Evolutionary conservation across 192 early-diverging fungal genomes (phyloP), one percentile per base, ranked within the genome.

Genomic region (Funneliformis mosseae): DNA sequence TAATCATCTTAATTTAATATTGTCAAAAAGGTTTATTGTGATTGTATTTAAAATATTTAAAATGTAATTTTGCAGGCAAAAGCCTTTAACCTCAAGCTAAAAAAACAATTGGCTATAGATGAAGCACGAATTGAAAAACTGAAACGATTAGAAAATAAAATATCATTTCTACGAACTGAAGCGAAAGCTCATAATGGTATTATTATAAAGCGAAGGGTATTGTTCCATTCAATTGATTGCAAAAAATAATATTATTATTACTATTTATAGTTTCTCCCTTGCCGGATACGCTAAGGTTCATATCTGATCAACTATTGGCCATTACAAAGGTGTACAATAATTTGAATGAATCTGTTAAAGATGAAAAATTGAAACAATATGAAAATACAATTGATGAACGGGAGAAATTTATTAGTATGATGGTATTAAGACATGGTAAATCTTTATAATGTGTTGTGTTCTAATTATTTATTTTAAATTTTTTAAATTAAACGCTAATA

Each of bases 51-150:
- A 16, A n/a, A 48, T 59, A 8, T 72, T 46, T 73, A 7, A 67
- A 55, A 42, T 42, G 18, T 21, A 21, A 3, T n/a, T 39, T 33
- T 12, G 18, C 71, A 88, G 87, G 78, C 80, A 42, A 88, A 88
- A 64, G 81, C 79, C 8, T 38, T 86, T 12, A 88, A 86, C 48
- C 80, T 81, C 48, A 84, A 71, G 71, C 70, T 88, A 45, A 71
- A 83, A 50, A 83, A 83, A 48, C 81, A 86, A 33, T 69, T 83
- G 2, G 62, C 48, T 27, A 81, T 80, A 21, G 78, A 81, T 45
- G 82, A 85, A 11, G 73, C 46, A 8, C 38, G 38, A 21, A 21
- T 69, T 8, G 67, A 69, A 69, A 28, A 18, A 42, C 18, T 28
- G 38, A 69, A 69, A 21, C 50, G 50, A 42, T 7, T 27, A 38